Evolutionary conservation across 305 asterid genomes (phyloP), one percentile per base, ranked within the genome.

Genomic region (Stenogyne calaminthoides): DNA sequence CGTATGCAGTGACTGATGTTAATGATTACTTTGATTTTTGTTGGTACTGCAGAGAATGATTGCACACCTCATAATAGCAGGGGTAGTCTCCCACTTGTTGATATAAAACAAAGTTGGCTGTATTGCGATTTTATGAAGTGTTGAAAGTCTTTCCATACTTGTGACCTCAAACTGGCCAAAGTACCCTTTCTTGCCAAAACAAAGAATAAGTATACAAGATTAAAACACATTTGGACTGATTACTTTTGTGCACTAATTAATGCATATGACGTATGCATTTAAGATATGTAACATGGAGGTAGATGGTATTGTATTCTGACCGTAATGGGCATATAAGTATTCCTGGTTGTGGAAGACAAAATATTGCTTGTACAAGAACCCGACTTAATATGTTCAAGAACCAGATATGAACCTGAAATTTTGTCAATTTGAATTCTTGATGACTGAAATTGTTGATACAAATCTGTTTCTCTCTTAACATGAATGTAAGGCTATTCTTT

Each of bases 11-110:
- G 51, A 51, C 73, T 27, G 51, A 32, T 1, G 20, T 60, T 46
- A 25, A 52, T 10, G 2, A 62, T 47, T 34, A 63, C 54, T 14
- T 36, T 34, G 10, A 32, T 71, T 71, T 20, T 14, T 70, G 58
- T 27, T 70, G 59, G 60, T 44, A 58, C 18, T 42, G 9, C 47
- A n/a, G 11, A 46, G 68, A 44, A 14, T 71, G 60, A 59, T 34
- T 58, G 57, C 34, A 12, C 2, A 9, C 36, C 34, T 70, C 36
- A 11, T 46, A 40, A 16, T 11, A 44, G 46, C 20, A 46, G 51
- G 20, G 57, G 15, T 29, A 15, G 25, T 65, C 11, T 20, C 37
- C 39, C 36, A 32, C 44, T 10, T 73, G 58, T 73, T 7, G 29
- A 25, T 39, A 12, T 51, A 19, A 25, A 20, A 47, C 6, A 40